Percentiles rank a stretch among this genome's conserved stretches.
Evolutionary conservation across 2,329 filamentous ascomycete species (phyloP).

Genomic region (Trichothecium sympodiale): DNA sequence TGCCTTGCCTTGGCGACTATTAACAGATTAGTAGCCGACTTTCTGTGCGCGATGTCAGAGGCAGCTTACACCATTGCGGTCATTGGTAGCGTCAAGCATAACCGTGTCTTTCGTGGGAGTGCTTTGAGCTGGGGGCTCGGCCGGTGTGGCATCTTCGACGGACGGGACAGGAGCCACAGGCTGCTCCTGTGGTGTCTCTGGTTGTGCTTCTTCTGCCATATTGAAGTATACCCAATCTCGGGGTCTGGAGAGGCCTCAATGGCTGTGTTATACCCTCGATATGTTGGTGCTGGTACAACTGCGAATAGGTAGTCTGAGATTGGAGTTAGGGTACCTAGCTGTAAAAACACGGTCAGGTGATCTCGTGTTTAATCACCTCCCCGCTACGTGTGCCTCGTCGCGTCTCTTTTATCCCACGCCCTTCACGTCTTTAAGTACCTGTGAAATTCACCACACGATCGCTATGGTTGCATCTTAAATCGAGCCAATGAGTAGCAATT

Average conservation of each 20-base stretch:
- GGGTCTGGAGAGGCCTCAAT: too few relatives aligned
- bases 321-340: too few relatives aligned
- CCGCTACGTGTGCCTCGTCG: slow-evolving; percentile 1
- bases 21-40: not conserved
- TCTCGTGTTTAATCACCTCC: slow-evolving; percentile 18
- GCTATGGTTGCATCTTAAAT: not conserved
- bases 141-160: slow-evolving; percentile 2
- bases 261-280: too few relatives aligned
- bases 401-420: not conserved
- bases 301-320: too few relatives aligned
- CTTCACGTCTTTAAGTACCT: too few relatives aligned
- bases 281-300: too few relatives aligned
- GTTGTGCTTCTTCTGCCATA: slow-evolving; percentile 4
- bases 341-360: slow-evolving; percentile 22
- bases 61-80: slow-evolving; percentile 26
- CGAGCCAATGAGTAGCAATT: slow-evolving; percentile 5
- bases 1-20: slow-evolving; percentile 6
- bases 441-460: too few relatives aligned
- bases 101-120: slow-evolving; percentile 24
- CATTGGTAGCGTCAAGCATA: slow-evolving; percentile 31
- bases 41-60: not conserved
- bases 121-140: slow-evolving; percentile 2
- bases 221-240: not conserved
- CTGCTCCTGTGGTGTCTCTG: not conserved
- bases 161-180: slow-evolving; percentile 1